Conservation (phyloP, 345 rosid species). For the Durio zibethinus region DNA sequence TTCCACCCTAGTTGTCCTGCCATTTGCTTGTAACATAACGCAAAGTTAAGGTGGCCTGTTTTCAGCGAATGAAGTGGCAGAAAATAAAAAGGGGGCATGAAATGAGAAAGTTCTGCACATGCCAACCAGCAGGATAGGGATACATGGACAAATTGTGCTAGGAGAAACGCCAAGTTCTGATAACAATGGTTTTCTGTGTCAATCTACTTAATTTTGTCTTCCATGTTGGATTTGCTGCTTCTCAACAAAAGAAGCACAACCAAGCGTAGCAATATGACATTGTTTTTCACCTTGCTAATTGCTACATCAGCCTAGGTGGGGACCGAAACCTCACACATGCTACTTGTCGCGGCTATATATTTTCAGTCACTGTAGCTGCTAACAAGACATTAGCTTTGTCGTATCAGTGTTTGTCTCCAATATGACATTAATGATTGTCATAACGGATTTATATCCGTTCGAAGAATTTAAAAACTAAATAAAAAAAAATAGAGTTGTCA, state of each 20-base stretch:
- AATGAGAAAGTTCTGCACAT: slow-evolving; percentile 31
- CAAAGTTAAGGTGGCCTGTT: slow-evolving; percentile 23
- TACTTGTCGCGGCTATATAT: slow-evolving; percentile 41
- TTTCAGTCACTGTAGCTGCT: slow-evolving; percentile 27
- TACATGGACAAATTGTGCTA: slow-evolving; percentile 52
- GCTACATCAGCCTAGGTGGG: slow-evolving; percentile 28
- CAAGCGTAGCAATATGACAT: background rate
- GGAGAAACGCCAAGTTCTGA: slow-evolving; percentile 40
- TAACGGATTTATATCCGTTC: no score
- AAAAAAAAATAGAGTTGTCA: no score
- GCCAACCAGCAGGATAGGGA: slow-evolving; percentile 38
- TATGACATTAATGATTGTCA: background rate
- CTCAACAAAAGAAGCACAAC: background rate
- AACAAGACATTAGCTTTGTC: slow-evolving; percentile 26
- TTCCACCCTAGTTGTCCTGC: slow-evolving; percentile 8
- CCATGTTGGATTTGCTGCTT: slow-evolving; percentile 21
- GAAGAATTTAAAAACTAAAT: no score
- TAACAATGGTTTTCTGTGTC: slow-evolving; percentile 19
- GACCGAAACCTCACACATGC: slow-evolving; percentile 41
- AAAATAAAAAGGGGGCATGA: slow-evolving; percentile 16
- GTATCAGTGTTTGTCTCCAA: slow-evolving; percentile 15
- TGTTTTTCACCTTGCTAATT: background rate
- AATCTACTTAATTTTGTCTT: slow-evolving; percentile 34
- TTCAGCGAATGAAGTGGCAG: slow-evolving; percentile 14
- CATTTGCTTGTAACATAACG: slow-evolving; percentile 12